These are phyloP conservation scores for Pseudogymnoascus destructans DNA, from an alignment of 2,329 filamentous ascomycete species.

Conservation along the genomic window DNA sequence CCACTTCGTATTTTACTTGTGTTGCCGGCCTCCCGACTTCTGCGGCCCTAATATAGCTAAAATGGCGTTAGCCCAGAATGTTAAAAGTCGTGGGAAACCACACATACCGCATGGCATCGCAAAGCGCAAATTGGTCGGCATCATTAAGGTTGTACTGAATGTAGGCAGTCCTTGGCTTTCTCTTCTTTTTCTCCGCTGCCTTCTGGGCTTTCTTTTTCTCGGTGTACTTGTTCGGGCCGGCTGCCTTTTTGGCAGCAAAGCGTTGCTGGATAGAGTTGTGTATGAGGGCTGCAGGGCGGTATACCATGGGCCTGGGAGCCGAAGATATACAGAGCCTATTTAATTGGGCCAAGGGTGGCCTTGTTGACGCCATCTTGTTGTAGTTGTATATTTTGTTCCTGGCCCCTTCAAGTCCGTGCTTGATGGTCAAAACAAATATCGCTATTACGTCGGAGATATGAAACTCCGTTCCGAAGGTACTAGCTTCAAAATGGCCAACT, in stretches of 20 bases:
- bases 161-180: slow-evolving; percentile 24
- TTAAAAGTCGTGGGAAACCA: slow-evolving; percentile 16
- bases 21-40: slow-evolving; percentile 74
- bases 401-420: background rate
- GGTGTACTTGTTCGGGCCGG: slow-evolving; percentile 14
- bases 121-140: slow-evolving; percentile 59
- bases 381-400: slow-evolving; percentile 6
- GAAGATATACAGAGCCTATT: slow-evolving; percentile 21
- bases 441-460: background rate
- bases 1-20: slow-evolving; percentile 74
- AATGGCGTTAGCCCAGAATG: slow-evolving; percentile 13
- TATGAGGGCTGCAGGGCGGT: slow-evolving; percentile 13
- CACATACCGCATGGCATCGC: slow-evolving; percentile 79
- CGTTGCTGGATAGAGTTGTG: slow-evolving; percentile 17
- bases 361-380: slow-evolving; percentile 22
- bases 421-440: background rate
- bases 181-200: slow-evolving; percentile 22
- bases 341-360: slow-evolving; percentile 25
- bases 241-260: slow-evolving; percentile 12
- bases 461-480: background rate
- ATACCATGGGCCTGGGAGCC: slow-evolving; percentile 11
- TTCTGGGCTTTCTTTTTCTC: slow-evolving; percentile 18
- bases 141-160: slow-evolving; percentile 27
- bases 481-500: background rate
- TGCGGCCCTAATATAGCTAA: slow-evolving; percentile 75